These are phyloP conservation scores for Sindora glabra DNA, from an alignment of 306 rosid genomes.

Conservation along the genomic window DNA sequence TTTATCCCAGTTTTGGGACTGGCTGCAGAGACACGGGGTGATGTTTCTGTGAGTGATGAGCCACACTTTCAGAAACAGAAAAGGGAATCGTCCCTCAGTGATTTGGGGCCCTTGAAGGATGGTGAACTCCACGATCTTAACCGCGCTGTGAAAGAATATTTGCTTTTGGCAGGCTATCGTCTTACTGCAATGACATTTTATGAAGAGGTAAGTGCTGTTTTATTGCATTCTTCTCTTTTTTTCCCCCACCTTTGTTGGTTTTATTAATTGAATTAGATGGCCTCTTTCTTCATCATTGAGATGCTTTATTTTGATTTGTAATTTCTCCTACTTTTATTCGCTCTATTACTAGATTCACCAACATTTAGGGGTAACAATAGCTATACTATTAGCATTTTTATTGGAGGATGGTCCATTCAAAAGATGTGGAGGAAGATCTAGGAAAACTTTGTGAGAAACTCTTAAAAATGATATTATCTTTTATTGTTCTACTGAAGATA, in stretches of 20 bases:
- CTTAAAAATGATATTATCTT: too few relatives aligned
- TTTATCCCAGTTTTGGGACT: constrained; percentile 15
- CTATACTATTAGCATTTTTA: too few relatives aligned
- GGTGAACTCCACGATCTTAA: constrained; percentile 80
- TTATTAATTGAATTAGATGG: background rate
- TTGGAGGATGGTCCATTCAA: too few relatives aligned
- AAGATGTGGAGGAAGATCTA: too few relatives aligned
- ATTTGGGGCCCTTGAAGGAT: constrained; percentile 81
- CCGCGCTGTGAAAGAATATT: constrained; percentile 91
- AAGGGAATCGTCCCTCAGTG: constrained; percentile 38
- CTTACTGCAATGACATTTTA: constrained; percentile 97
- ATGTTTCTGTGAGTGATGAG: constrained; percentile 34
- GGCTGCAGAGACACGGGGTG: constrained; percentile 37
- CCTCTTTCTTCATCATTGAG: background rate
- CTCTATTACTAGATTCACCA: too few relatives aligned
- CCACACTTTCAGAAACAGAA: constrained; percentile 42
- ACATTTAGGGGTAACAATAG: too few relatives aligned
- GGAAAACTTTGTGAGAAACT: too few relatives aligned
- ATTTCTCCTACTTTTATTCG: too few relatives aligned
- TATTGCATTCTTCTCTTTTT: background rate
- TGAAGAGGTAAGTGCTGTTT: constrained; percentile 66
- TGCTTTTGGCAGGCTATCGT: constrained; percentile 90
- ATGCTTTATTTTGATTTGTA: too few relatives aligned
- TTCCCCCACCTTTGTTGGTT: background rate
- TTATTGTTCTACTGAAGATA: too few relatives aligned